Evolutionary conservation across 345 rosid genomes (phyloP).

Genomic region (Kandelia obovata): DNA sequence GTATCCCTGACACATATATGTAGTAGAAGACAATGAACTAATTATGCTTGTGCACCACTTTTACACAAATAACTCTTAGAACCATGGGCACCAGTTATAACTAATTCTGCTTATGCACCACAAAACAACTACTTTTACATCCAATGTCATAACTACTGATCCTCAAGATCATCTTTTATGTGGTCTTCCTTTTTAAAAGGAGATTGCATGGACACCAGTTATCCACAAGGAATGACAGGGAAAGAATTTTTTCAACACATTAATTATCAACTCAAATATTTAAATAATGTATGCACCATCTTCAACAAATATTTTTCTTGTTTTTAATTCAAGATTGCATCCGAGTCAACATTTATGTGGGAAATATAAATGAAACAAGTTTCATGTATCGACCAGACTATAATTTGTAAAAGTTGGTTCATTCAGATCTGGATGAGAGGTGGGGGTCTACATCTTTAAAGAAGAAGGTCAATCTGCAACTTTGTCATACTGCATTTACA

Average conservation of each 20-base stretch:
- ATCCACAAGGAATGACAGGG: not conserved
- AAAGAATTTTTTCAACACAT: not conserved
- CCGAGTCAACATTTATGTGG: conserved; percentile 25
- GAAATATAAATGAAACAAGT: conserved; percentile 15
- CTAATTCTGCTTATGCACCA: too few species aligned
- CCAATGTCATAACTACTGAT: too few species aligned
- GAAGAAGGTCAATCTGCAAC: too few species aligned
- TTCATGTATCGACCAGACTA: conserved; percentile 17
- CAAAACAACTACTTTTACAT: too few species aligned
- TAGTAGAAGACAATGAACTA: too few species aligned
- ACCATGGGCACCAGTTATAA: too few species aligned
- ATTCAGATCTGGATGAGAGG: conserved; percentile 30
- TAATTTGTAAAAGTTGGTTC: conserved; percentile 18
- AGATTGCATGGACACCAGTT: not conserved
- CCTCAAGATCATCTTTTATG: not conserved
- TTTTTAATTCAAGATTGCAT: not conserved
- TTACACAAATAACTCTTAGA: too few species aligned
- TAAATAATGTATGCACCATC: not conserved
- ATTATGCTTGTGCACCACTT: too few species aligned
- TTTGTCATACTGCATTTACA: conserved; percentile 1
- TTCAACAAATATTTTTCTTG: not conserved
- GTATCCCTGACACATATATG: too few species aligned
- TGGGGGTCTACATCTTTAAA: too few species aligned
- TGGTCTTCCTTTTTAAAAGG: not conserved
- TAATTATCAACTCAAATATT: not conserved